phyloP scores from a whole-genome alignment of 2,329 filamentous ascomycete species.

The Neopestalotiopsis rosae region DNA sequence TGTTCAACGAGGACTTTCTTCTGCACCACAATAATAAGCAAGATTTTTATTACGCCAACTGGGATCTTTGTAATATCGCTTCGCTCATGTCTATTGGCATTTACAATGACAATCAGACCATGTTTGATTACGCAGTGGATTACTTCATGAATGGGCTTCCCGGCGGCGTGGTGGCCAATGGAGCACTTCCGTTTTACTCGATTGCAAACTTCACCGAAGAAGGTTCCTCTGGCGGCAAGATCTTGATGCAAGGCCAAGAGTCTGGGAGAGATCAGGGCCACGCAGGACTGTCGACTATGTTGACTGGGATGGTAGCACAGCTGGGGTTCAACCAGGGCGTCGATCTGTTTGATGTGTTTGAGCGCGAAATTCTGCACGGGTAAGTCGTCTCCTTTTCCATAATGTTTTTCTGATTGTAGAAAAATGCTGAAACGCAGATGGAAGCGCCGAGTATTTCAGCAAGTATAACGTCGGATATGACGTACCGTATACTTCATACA shows the following conservation, averaged over 20 bases:
- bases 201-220: constrained; percentile 32
- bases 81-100: constrained; percentile 47
- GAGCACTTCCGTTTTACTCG: constrained; percentile 3
- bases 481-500: constrained; percentile 47
- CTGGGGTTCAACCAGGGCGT: constrained; percentile 47
- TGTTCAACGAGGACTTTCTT: constrained; percentile 44
- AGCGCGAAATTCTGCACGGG: constrained; percentile 38
- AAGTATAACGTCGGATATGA: constrained; percentile 49
- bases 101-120: constrained; percentile 46
- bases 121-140: constrained; percentile 42
- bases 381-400: neutral
- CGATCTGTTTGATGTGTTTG: constrained; percentile 41
- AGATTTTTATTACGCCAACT: constrained; percentile 46
- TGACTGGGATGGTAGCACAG: constrained; percentile 46
- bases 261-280: constrained; percentile 52
- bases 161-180: constrained; percentile 41
- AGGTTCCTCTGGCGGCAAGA: constrained; percentile 29
- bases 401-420: neutral
- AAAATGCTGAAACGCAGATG: neutral
- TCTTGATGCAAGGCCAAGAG: constrained; percentile 45
- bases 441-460: constrained; percentile 40
- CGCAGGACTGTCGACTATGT: constrained; percentile 42
- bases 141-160: constrained; percentile 46
- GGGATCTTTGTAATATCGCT: constrained; percentile 51
- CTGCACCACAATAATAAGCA: constrained; percentile 40